phyloP scores from a whole-genome alignment of 495 filamentous ascomycete genomes.

The Lasiosphaeriaceae sp. region DNA sequence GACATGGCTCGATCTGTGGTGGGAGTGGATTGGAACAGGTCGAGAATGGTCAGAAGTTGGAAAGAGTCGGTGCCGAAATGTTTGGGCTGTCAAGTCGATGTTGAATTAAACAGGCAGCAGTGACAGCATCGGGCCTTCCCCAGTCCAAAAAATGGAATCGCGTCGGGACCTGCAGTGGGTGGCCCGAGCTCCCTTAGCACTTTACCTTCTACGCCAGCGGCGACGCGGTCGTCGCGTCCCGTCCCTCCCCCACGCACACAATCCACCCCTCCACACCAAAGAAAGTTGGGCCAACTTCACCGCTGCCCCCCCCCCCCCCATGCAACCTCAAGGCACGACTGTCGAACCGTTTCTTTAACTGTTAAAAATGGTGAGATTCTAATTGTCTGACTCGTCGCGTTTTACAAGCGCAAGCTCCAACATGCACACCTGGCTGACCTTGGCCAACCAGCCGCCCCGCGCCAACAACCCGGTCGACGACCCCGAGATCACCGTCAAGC shows the following conservation, averaged over 20 bases:
- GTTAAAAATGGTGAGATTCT: not conserved
- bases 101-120: not conserved
- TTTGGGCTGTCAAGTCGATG: no score
- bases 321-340: no score
- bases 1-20: not conserved
- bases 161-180: conserved; percentile 4
- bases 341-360: not conserved
- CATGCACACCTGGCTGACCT: not conserved
- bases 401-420: not conserved
- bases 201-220: not conserved
- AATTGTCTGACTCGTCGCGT: not conserved
- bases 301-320: no score
- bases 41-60: no score
- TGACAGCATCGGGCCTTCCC: not conserved
- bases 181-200: conserved; percentile 20
- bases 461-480: conserved; percentile 20
- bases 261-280: no score
- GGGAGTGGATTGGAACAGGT: conserved; percentile 2
- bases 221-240: not conserved
- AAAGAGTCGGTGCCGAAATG: no score
- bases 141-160: not conserved
- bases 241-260: not conserved
- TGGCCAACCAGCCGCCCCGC: conserved; percentile 7
- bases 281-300: no score
- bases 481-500: conserved; percentile 60